Percentiles rank a stretch among this genome's conserved stretches.
These are phyloP conservation scores for Colletotrichum endophyticum DNA, from an alignment of 2,329 filamentous ascomycete genomes.

Conservation along the genomic window DNA sequence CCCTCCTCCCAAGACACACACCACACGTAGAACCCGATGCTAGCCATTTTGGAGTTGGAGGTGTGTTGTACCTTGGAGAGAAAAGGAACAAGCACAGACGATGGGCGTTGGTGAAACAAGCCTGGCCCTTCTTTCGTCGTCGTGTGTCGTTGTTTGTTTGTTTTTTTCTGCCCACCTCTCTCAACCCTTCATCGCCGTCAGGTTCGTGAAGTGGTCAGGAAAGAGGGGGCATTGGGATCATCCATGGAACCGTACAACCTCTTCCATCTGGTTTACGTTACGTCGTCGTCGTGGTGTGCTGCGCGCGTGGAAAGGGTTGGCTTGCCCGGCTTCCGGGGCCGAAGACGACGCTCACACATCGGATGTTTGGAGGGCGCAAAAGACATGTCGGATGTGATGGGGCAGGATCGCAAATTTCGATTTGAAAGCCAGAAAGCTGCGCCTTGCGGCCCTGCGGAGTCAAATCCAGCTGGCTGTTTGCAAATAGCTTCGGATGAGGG, in stretches of 20 bases:
- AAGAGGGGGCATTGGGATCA: neutral
- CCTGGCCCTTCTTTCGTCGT: neutral
- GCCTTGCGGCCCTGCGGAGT: neutral
- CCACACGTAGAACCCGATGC: neutral
- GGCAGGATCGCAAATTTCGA: neutral
- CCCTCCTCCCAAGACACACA: neutral
- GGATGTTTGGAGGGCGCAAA: constrained; percentile 4
- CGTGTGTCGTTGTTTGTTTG: neutral
- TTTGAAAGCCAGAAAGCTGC: neutral
- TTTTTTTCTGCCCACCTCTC: neutral
- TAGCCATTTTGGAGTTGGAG: neutral
- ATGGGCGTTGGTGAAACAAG: neutral
- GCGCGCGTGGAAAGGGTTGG: neutral
- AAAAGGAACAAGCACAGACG: neutral
- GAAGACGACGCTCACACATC: constrained; percentile 3
- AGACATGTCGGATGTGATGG: neutral
- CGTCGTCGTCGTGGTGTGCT: neutral
- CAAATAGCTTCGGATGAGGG: neutral
- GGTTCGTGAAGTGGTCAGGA: neutral
- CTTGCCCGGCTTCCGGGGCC: constrained; percentile 1
- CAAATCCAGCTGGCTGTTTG: neutral
- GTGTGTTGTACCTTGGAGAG: neutral
- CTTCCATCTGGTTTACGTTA: neutral
- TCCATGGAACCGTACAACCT: neutral
- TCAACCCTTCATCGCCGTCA: neutral